Conservation (phyloP, 768 basidiomycete species). For the Termitomyces sp. region DNA sequence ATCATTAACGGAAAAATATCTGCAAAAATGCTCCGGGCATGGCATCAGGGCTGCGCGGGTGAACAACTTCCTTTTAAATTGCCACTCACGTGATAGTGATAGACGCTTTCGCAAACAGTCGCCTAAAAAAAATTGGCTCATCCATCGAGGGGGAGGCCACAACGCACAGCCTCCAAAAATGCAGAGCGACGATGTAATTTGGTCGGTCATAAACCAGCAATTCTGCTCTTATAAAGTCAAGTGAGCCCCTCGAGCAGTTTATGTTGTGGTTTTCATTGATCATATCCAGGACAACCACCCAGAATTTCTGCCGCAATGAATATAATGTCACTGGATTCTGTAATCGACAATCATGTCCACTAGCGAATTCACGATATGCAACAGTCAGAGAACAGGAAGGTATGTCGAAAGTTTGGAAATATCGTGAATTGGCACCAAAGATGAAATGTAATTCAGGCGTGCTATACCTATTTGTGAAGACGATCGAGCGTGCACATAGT, state of each 20-base stretch:
- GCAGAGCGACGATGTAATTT: slow-evolving; percentile 98
- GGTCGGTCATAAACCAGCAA: slow-evolving; percentile 91
- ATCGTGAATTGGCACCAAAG: background rate
- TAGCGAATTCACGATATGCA: slow-evolving; percentile 97
- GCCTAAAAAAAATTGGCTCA: slow-evolving; percentile 11
- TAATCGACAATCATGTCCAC: slow-evolving; percentile 90
- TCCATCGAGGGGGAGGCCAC: background rate
- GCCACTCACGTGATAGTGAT: slow-evolving; percentile 3
- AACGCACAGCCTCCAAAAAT: slow-evolving; percentile 30
- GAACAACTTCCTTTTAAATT: too few species aligned
- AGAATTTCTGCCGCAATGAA: slow-evolving; percentile 98
- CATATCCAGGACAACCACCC: slow-evolving; percentile 73
- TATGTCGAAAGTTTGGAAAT: slow-evolving; percentile 23
- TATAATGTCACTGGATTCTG: slow-evolving; percentile 98
- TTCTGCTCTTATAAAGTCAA: slow-evolving; percentile 99
- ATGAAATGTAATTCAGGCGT: slow-evolving; percentile 46
- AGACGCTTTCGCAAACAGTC: slow-evolving; percentile 12
- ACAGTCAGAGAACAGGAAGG: slow-evolving; percentile 98
- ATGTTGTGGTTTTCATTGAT: slow-evolving; percentile 3
- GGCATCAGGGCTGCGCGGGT: too few species aligned
- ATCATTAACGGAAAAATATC: background rate
- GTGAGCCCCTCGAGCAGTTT: slow-evolving; percentile 43
- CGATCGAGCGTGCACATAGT: slow-evolving; percentile 94
- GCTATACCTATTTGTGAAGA: slow-evolving; percentile 94
- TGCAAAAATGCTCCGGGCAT: background rate